A percentile compares a stretch with the other conserved stretches of the same genome.
phyloP scores from a whole-genome alignment of 2,329 filamentous ascomycete genomes.

The Trichophyton equinum region DNA sequence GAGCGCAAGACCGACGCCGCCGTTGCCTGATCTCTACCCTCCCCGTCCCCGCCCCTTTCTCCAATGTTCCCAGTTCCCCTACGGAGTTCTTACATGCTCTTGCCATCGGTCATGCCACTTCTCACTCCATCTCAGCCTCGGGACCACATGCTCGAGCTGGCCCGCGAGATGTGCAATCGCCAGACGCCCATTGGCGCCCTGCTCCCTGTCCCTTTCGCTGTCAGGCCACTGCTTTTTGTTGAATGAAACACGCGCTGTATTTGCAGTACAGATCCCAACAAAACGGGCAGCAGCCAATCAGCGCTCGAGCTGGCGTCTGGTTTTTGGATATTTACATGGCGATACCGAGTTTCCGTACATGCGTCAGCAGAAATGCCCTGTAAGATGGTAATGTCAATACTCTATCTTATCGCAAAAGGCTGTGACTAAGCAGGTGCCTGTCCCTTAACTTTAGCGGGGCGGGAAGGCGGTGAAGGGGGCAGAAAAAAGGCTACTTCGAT shows the following conservation, averaged over 20 bases:
- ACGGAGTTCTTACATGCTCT: too few relatives aligned
- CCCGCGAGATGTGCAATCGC: not conserved
- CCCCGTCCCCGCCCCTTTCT: too few relatives aligned
- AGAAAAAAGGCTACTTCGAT: not conserved
- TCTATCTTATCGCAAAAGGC: not conserved
- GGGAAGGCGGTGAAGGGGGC: not conserved
- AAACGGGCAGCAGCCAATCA: not conserved
- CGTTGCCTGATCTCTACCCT: too few relatives aligned
- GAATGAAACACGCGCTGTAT: not conserved
- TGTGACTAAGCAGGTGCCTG: not conserved
- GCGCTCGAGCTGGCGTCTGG: not conserved
- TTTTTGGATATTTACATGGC: not conserved
- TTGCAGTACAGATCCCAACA: not conserved
- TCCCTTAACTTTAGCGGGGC: not conserved
- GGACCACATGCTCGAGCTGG: not conserved
- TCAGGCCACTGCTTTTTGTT: not conserved
- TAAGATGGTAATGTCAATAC: not conserved
- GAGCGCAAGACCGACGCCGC: too few relatives aligned
- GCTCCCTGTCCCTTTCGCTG: not conserved
- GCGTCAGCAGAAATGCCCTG: not conserved
- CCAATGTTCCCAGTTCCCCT: too few relatives aligned
- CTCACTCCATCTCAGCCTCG: not conserved
- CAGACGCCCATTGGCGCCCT: not conserved
- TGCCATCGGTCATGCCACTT: not conserved
- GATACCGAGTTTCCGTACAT: not conserved